phyloP scores from a whole-genome alignment of 345 rosid species.

The Kandelia obovata region DNA sequence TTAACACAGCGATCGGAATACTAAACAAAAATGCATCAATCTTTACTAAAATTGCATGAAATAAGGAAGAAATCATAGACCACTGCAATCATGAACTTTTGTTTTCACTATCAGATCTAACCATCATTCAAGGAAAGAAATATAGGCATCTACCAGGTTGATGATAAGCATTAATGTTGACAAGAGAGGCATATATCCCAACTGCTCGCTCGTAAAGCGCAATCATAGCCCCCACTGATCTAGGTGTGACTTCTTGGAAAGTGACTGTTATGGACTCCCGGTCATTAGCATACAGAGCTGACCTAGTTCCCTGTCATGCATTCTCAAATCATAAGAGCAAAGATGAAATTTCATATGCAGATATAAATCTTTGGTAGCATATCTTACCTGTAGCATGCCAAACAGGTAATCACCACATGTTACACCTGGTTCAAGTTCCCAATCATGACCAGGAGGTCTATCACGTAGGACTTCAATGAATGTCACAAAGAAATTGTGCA shows the following conservation, averaged over 20 bases:
- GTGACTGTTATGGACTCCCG: conserved; percentile 90
- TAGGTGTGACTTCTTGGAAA: conserved; percentile 86
- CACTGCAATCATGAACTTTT: not conserved
- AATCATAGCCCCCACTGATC: conserved; percentile 80
- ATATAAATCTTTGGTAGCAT: conserved; percentile 1
- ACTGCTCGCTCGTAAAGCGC: conserved; percentile 98
- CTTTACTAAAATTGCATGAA: not conserved
- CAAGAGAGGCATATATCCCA: conserved; percentile 79
- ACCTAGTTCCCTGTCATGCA: conserved; percentile 70
- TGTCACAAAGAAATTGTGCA: conserved; percentile 92
- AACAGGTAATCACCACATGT: conserved; percentile 97
- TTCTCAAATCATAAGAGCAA: not conserved
- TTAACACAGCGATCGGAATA: not conserved
- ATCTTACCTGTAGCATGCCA: conserved; percentile 92
- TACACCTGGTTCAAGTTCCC: conserved; percentile 99
- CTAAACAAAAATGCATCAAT: not conserved
- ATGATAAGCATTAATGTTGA: conserved; percentile 92
- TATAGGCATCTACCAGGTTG: conserved; percentile 66
- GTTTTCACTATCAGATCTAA: conserved; percentile 7
- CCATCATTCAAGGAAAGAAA: conserved; percentile 14
- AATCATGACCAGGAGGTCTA: conserved; percentile 99
- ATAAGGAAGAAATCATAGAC: not conserved
- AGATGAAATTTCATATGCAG: not conserved
- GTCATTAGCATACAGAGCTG: conserved; percentile 84
- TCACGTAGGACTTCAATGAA: conserved; percentile 94